Evolutionary conservation across 768 basidiomycete species (phyloP).

Genomic region (Suillus paluster): DNA sequence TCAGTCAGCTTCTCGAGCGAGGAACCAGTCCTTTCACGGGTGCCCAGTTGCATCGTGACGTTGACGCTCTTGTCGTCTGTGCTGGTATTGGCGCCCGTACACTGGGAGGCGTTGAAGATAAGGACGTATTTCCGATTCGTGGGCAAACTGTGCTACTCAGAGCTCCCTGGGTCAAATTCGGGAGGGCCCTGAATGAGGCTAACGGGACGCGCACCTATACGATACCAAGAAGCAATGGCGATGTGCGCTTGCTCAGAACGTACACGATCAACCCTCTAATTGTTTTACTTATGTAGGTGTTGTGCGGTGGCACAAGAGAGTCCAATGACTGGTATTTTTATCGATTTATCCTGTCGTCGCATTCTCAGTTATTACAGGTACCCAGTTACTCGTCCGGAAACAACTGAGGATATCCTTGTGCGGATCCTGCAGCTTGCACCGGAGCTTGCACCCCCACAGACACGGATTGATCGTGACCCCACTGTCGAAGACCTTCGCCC

Average conservation of each 20-base stretch:
- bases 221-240: constrained; percentile 41
- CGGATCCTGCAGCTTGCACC: constrained; percentile 58
- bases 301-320: constrained; percentile 64
- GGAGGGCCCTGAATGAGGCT: constrained; percentile 31
- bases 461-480: constrained; percentile 48
- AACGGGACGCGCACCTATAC: constrained; percentile 39
- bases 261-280: neutral
- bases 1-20: constrained; percentile 53
- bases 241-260: constrained; percentile 37
- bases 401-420: constrained; percentile 59
- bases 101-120: constrained; percentile 58
- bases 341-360: neutral
- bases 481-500: constrained; percentile 53
- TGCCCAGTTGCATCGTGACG: neutral
- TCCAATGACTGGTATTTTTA: constrained; percentile 61
- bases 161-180: constrained; percentile 52
- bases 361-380: constrained; percentile 46
- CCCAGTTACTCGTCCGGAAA: constrained; percentile 64
- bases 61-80: constrained; percentile 69
- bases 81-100: constrained; percentile 63
- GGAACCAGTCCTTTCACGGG: constrained; percentile 13
- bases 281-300: constrained; percentile 38
- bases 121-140: constrained; percentile 48
- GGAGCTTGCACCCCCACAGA: constrained; percentile 59
- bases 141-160: constrained; percentile 49